phyloP scores from a whole-genome alignment of 1,284 basidiomycete species.

The Trichosporon ovoides region DNA sequence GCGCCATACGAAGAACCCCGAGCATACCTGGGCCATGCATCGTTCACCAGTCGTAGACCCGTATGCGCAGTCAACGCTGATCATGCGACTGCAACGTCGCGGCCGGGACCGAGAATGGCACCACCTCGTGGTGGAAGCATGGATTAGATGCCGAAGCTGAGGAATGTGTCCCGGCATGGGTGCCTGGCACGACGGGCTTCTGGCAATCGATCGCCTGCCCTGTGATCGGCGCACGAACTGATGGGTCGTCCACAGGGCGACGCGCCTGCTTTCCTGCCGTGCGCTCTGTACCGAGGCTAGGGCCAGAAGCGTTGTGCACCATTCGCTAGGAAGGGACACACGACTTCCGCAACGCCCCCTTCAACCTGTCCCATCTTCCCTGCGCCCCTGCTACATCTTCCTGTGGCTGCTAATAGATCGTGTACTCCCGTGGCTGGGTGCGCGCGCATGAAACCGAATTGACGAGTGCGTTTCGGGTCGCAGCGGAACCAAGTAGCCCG shows the following conservation, averaged over 20 bases:
- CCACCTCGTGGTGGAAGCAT: background rate
- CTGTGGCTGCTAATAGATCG: too few relatives aligned
- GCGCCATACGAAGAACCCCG: background rate
- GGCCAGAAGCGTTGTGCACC: too few relatives aligned
- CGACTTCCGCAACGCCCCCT: background rate
- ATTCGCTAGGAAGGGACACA: background rate
- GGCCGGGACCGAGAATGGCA: too few relatives aligned
- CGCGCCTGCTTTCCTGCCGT: background rate
- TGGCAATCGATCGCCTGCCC: background rate
- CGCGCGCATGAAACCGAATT: too few relatives aligned
- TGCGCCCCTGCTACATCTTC: background rate
- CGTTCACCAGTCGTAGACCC: background rate
- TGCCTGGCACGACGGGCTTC: background rate
- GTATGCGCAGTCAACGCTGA: background rate
- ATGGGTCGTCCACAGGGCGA: background rate
- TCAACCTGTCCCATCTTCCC: background rate
- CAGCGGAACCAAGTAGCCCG: too few relatives aligned
- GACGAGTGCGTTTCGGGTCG: too few relatives aligned
- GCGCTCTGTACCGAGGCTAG: too few relatives aligned
- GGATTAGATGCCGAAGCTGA: background rate
- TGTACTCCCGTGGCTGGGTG: too few relatives aligned
- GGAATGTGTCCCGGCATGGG: background rate
- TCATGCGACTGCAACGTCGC: too few relatives aligned
- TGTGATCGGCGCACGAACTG: background rate
- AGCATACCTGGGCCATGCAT: background rate